Conservation (phyloP, 441 rosid genomes). For the Biscutella laevigata region DNA sequence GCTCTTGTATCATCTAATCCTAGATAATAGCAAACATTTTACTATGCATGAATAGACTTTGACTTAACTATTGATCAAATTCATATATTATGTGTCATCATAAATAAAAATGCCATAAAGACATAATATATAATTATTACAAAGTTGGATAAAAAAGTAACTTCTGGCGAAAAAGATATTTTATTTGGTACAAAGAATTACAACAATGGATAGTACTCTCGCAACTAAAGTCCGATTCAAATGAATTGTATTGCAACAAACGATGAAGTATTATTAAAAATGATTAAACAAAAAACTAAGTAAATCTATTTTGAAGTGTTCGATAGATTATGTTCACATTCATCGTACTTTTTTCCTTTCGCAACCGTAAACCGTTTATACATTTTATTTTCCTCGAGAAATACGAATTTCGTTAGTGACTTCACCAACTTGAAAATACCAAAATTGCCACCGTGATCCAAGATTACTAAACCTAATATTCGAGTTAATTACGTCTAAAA, state of each 20-base stretch:
- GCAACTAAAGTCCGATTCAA: not conserved
- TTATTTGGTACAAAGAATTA: too few relatives aligned
- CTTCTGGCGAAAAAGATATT: too few relatives aligned
- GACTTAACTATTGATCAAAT: too few relatives aligned
- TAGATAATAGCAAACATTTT: too few relatives aligned
- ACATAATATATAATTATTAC: too few relatives aligned
- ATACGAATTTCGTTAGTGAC: not conserved
- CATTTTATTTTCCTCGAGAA: not conserved
- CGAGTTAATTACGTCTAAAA: not conserved
- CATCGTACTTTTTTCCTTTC: not conserved
- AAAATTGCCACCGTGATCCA: constrained; percentile 6
- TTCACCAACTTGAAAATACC: not conserved
- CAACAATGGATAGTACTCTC: too few relatives aligned
- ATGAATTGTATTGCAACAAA: not conserved
- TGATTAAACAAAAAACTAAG: too few relatives aligned
- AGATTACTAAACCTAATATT: constrained; percentile 3
- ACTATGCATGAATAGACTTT: too few relatives aligned
- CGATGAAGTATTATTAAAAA: not conserved
- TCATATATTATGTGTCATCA: too few relatives aligned
- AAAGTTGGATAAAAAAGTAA: too few relatives aligned
- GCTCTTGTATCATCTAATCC: too few relatives aligned
- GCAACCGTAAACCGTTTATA: constrained; percentile 4
- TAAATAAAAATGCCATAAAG: too few relatives aligned
- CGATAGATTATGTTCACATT: constrained; percentile 18
- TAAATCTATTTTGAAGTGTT: constrained; percentile 26